Evolutionary conservation across 768 basidiomycete species (phyloP), one percentile per base, ranked within the genome.

Genomic region (Pulveroboletus sp.): DNA sequence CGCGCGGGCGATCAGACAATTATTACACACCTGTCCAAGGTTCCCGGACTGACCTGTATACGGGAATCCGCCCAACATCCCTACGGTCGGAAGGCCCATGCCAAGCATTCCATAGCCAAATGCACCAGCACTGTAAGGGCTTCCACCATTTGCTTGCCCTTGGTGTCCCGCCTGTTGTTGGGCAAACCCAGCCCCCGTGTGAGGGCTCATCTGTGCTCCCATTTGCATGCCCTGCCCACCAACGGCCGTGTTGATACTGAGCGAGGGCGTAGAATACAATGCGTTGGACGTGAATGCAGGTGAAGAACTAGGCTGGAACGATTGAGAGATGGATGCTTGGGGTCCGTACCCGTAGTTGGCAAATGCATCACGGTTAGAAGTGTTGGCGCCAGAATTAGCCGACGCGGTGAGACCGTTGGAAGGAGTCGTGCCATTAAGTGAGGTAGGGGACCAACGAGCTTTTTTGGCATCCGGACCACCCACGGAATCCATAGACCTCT

Each of bases 301-400:
- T 27, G 76, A 77, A 64, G 68, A 73, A 60, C 62, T 75, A 1
- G 63, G 63, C 36, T 68, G 68, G 66, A 77, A 83, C 17, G 73
- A 71, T 58, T 84, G 84, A 45, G 76, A 66, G 53, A 82, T 79
- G 67, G 70, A 79, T 30, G 84, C 83, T 58, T 86, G 82, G 15
- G 85, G 82, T 18, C 87, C 88, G 61, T 91, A 92, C 55, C 89
- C 89, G 60, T 91, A 91, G 76, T 90, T 91, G 52, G 87, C 86
- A 64, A 87, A 91, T 21, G 82, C 79, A 65, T 89, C 84, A 42
- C 82, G 79, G 49, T 76, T 67, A 47, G 76, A 72, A 59, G 62
- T 62, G 48, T 64, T 63, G 43, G 68, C 50, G 39, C 69, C 65
- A 15, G 67, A 70, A 63, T 64, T 76, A 37, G 70, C 66, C 43